Conservation (phyloP, 768 basidiomycete species). For the Kondoa malvinella region DNA sequence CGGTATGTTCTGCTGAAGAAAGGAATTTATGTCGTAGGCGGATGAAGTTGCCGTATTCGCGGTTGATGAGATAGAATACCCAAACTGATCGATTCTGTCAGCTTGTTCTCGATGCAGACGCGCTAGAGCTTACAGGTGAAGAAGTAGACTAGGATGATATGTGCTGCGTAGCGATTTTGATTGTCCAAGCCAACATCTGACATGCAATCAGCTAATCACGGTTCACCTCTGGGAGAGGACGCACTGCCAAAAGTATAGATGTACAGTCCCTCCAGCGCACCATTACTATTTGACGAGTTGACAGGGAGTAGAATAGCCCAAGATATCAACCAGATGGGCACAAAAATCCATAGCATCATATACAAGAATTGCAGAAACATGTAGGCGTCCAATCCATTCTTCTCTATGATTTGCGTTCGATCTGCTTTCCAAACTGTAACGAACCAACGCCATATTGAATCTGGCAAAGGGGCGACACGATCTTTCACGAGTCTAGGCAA, state of each 20-base stretch:
- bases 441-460: slow-evolving; percentile 49
- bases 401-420: slow-evolving; percentile 44
- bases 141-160: slow-evolving; percentile 55
- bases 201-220: not conserved
- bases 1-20: not conserved
- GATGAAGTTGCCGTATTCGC: slow-evolving; percentile 1
- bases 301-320: slow-evolving; percentile 74
- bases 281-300: slow-evolving; percentile 40
- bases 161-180: slow-evolving; percentile 53
- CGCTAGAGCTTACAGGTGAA: slow-evolving; percentile 49
- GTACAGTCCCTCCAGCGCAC: slow-evolving; percentile 34
- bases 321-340: slow-evolving; percentile 80
- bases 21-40: slow-evolving; percentile 3
- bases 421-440: slow-evolving; percentile 46
- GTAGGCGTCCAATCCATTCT: slow-evolving; percentile 78
- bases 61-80: slow-evolving; percentile 4
- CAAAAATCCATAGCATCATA: slow-evolving; percentile 60
- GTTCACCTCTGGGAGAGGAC: not conserved
- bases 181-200: slow-evolving; percentile 28
- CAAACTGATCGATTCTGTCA: not conserved
- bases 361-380: slow-evolving; percentile 75
- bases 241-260: slow-evolving; percentile 30
- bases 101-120: not conserved
- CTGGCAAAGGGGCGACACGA: slow-evolving; percentile 36
- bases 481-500: slow-evolving; percentile 31